Conservation (phyloP, 176 grass and related monocot species). For the Avena eriantha region DNA sequence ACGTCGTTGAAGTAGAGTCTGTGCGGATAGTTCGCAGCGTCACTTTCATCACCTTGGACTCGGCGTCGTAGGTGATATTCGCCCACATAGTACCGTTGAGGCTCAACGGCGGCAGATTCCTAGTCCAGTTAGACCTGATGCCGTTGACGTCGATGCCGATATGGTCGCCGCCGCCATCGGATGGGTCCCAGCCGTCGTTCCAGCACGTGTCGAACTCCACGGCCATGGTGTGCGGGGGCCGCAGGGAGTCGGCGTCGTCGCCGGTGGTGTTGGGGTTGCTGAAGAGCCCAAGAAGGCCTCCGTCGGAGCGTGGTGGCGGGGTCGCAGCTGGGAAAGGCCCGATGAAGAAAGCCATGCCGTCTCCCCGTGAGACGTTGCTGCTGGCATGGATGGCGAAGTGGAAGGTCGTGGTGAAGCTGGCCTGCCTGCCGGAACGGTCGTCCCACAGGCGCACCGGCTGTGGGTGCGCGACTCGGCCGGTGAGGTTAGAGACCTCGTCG, state of each 20-base stretch:
- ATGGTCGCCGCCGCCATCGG: background rate
- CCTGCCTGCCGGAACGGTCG: background rate
- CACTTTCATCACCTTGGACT: background rate
- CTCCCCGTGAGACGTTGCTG: background rate
- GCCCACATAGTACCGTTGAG: slow-evolving; percentile 3
- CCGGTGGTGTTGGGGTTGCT: background rate
- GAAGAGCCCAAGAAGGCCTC: background rate
- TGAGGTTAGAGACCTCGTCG: background rate
- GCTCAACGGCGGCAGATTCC: background rate
- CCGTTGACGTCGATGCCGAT: slow-evolving; percentile 14
- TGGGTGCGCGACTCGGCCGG: background rate
- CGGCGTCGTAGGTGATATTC: background rate
- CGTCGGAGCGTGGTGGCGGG: background rate
- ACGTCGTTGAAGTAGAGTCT: background rate
- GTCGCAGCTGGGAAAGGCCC: background rate
- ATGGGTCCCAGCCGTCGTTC: background rate
- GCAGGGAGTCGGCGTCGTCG: background rate
- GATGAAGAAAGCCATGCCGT: slow-evolving; percentile 42
- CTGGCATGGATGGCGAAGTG: background rate
- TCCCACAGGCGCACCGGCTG: slow-evolving; percentile 8
- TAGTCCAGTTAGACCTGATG: background rate
- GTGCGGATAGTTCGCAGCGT: background rate
- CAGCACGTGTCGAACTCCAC: slow-evolving; percentile 24
- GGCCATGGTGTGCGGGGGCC: background rate
- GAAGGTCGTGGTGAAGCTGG: slow-evolving; percentile 14